phyloP scores from a whole-genome alignment of 192 early-diverging fungal species.

The Dispira simplex region DNA sequence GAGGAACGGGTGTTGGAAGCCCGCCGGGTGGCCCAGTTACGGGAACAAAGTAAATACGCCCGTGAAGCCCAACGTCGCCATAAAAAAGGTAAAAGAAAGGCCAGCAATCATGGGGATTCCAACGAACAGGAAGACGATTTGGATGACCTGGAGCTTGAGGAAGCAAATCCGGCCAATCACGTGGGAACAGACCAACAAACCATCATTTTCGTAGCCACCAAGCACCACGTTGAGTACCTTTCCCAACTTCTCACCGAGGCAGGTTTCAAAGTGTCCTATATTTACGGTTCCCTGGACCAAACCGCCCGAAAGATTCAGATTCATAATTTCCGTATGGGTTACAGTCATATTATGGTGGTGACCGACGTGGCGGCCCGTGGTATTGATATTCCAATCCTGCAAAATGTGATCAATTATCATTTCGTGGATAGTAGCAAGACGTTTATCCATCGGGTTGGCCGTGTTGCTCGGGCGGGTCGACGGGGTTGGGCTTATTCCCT shows the following conservation, averaged over 20 bases:
- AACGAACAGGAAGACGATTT: conserved; percentile 26
- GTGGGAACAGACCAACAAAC: conserved; percentile 46
- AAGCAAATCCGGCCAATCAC: conserved; percentile 12
- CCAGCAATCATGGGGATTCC: conserved; percentile 16
- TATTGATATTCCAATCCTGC: conserved; percentile 95
- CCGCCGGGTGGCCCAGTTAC: conserved; percentile 15
- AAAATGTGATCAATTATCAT: conserved; percentile 96
- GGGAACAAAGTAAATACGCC: neutral
- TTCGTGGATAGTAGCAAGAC: conserved; percentile 87
- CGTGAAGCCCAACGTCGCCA: conserved; percentile 1
- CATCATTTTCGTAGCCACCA: conserved; percentile 89
- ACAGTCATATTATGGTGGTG: conserved; percentile 71
- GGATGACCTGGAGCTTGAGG: conserved; percentile 15
- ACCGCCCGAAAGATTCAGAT: conserved; percentile 79
- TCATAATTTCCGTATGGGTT: conserved; percentile 60
- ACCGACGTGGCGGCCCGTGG: conserved; percentile 98
- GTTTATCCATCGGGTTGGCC: conserved; percentile 94
- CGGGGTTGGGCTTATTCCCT: conserved; percentile 86
- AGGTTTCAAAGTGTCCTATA: conserved; percentile 69
- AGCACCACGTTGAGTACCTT: conserved; percentile 96
- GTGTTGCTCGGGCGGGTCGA: conserved; percentile 89
- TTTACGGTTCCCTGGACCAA: conserved; percentile 93
- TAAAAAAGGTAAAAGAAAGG: conserved; percentile 4
- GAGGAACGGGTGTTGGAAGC: conserved; percentile 24
- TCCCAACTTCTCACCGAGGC: conserved; percentile 48